Conservation (phyloP, 2,329 filamentous ascomycete species). For the Sarocladium brachiariae region DNA sequence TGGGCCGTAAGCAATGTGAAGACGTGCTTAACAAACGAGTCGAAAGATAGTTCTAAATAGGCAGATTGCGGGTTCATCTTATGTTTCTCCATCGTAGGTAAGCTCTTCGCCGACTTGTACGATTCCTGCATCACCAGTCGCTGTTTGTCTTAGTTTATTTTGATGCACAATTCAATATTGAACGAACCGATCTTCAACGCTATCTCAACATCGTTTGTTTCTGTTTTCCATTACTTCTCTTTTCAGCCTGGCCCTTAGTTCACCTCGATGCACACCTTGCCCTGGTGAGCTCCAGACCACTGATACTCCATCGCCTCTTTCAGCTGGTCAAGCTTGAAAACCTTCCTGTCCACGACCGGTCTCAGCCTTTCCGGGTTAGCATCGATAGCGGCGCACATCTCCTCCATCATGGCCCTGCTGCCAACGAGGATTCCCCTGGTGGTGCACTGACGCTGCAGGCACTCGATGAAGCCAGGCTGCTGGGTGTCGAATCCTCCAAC, state of each 20-base stretch:
- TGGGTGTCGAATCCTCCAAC: slow-evolving; percentile 21
- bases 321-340: slow-evolving; percentile 37
- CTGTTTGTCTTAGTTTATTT: too few species aligned
- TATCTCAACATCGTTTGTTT: too few species aligned
- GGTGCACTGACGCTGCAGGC: slow-evolving; percentile 28
- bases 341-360: slow-evolving; percentile 40
- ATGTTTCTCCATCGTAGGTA: too few species aligned
- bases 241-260: too few species aligned
- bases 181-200: too few species aligned
- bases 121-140: too few species aligned
- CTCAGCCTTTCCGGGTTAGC: slow-evolving; percentile 33
- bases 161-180: too few species aligned
- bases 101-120: too few species aligned
- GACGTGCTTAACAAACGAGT: too few species aligned
- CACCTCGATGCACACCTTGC: slow-evolving; percentile 30
- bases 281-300: slow-evolving; percentile 30
- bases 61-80: too few species aligned
- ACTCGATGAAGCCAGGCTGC: slow-evolving; percentile 27
- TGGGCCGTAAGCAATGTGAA: background rate
- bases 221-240: too few species aligned
- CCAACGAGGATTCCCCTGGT: slow-evolving; percentile 41
- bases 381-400: slow-evolving; percentile 44
- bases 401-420: slow-evolving; percentile 40
- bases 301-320: slow-evolving; percentile 38
- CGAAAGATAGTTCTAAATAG: too few species aligned